A percentile compares a stretch with the other conserved stretches of the same genome.
phyloP scores from a whole-genome alignment of 1,284 basidiomycete genomes.

The Schizophyllum amplum region DNA sequence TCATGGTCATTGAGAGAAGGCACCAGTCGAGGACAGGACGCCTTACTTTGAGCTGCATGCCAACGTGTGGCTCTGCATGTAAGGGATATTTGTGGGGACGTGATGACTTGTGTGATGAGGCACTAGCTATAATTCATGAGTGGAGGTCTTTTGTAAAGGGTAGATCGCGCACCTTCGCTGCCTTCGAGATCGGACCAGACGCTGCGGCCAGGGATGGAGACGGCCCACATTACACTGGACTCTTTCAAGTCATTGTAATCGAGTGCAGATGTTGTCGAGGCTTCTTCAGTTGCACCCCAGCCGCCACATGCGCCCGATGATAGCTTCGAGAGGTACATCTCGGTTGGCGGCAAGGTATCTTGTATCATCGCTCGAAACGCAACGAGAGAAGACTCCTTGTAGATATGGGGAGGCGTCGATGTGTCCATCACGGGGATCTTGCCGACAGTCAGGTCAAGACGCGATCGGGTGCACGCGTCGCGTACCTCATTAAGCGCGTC shows the following conservation, averaged over 20 bases:
- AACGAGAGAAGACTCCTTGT: constrained; percentile 46
- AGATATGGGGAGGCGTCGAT: constrained; percentile 35
- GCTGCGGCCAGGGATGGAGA: constrained; percentile 60
- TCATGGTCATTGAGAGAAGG: not conserved
- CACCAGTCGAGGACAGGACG: too few species aligned
- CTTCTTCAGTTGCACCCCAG: constrained; percentile 50
- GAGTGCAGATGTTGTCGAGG: constrained; percentile 21
- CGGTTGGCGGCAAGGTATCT: constrained; percentile 63
- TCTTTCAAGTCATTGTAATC: constrained; percentile 50
- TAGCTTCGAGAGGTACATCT: constrained; percentile 55
- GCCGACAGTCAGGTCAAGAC: constrained; percentile 3
- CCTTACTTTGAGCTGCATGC: constrained; percentile 59
- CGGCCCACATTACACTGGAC: constrained; percentile 58
- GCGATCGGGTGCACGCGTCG: constrained; percentile 4
- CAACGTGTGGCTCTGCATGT: constrained; percentile 43
- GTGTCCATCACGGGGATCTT: constrained; percentile 51
- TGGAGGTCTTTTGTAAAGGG: not conserved
- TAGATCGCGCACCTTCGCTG: constrained; percentile 12
- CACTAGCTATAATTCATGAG: not conserved
- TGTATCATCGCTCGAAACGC: constrained; percentile 73
- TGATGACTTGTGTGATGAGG: constrained; percentile 17
- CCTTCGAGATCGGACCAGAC: constrained; percentile 37
- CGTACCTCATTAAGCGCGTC: constrained; percentile 38
- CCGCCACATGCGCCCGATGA: constrained; percentile 44
- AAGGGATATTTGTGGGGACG: constrained; percentile 59